Evolutionary conservation across 306 rosid genomes (phyloP), one percentile per base, ranked within the genome.

Genomic region (Herpetospermum pedunculosum): DNA sequence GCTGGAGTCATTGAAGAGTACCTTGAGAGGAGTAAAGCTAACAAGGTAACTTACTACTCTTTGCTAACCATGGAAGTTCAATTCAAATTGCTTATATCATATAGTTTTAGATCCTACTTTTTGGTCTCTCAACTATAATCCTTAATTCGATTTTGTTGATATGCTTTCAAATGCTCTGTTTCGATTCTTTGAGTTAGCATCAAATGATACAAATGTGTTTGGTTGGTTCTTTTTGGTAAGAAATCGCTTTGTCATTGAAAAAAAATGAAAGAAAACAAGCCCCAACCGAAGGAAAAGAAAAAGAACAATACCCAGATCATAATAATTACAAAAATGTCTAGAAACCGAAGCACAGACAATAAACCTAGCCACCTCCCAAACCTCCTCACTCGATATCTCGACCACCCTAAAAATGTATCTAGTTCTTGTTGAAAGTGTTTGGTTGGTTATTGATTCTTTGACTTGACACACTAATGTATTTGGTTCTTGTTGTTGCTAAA

Each of bases 11-110:
- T 92, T 62, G 98, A 92, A 8, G 87, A 90, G 0, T 92, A 92
- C 85, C 97, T 92, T 37, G 96, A 89, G 60, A 90, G 58, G 84
- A 91, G 97, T 89, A 87, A 93, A 82, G 86, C 87, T 72, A 93
- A 93, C 91, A 93, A 93, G 97, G 98, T 93, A 47, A 12, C 18
- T 32, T 12, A 10, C 13, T 21, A n/a, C 10, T n/a, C 15, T 30
- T 7, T 19, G 54, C 41, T 53, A 53, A 8, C 29, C 32, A 54
- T n/a, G n/a, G 32, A 23, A 3, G 23, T 8, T 23, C 25, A 14
- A 35, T 58, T 58, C 38, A 14, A 4, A 14, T 29, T 57, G 64
- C 35, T 2, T 55, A 4, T 13, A 12, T 60, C 28, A 52, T 19
- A 0, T n/a, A 52, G 29, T 52, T 52, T 52, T 21, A 19, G 28